Conservation (phyloP, 2,329 filamentous ascomycete species). For the Xylariaceae sp. region DNA sequence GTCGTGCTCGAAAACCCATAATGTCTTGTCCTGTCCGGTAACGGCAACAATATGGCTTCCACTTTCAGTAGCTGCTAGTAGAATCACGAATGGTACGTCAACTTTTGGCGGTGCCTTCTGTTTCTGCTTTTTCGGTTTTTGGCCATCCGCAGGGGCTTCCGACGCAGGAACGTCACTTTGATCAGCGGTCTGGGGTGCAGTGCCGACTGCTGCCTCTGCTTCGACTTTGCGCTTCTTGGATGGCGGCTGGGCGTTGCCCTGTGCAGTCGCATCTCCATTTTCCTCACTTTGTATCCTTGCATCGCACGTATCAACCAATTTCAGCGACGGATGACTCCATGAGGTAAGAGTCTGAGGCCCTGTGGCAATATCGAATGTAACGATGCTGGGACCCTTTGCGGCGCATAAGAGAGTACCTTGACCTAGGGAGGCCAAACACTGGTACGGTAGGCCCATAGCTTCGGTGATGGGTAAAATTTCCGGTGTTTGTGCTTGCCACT, state of each 20-base stretch:
- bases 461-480: no score
- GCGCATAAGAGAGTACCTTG: conserved; percentile 57
- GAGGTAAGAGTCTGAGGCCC: conserved; percentile 17
- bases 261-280: conserved; percentile 4
- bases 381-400: conserved; percentile 67
- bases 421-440: conserved; percentile 52
- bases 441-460: conserved; percentile 49
- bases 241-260: conserved; percentile 16
- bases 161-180: conserved; percentile 8
- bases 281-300: conserved; percentile 6
- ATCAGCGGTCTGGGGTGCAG: conserved; percentile 1
- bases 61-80: conserved; percentile 60
- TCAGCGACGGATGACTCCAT: conserved; percentile 22
- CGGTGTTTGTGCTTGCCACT: no score
- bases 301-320: conserved; percentile 5
- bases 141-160: conserved; percentile 10
- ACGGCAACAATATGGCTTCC: conserved; percentile 69
- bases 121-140: conserved; percentile 21
- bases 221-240: conserved; percentile 20
- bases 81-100: conserved; percentile 63
- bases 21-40: conserved; percentile 85
- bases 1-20: conserved; percentile 75
- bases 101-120: conserved; percentile 24
- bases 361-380: conserved; percentile 53
- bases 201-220: conserved; percentile 8